phyloP scores from a whole-genome alignment of 345 rosid genomes.

The Acer yangbiense region DNA sequence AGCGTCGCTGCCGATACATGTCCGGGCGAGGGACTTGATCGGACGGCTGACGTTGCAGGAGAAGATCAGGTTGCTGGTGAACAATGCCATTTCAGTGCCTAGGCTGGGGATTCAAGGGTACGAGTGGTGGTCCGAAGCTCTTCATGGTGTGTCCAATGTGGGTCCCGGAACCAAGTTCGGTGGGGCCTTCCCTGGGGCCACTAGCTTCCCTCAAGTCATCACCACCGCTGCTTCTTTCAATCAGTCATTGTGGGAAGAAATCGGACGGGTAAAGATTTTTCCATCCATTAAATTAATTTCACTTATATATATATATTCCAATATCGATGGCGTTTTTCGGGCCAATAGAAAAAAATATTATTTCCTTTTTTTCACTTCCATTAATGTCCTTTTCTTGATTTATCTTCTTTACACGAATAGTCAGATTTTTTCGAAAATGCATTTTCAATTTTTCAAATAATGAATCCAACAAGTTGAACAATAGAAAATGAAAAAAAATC shows the following conservation, averaged over 20 bases:
- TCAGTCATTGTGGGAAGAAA: slow-evolving; percentile 77
- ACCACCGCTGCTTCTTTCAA: slow-evolving; percentile 93
- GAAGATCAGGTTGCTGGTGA: slow-evolving; percentile 74
- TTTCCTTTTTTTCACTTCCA: too few relatives aligned
- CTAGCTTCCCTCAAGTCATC: slow-evolving; percentile 97
- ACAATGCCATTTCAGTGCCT: slow-evolving; percentile 77
- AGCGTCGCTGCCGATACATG: slow-evolving; percentile 49
- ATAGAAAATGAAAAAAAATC: too few relatives aligned
- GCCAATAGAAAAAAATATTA: too few relatives aligned
- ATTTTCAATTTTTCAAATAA: too few relatives aligned
- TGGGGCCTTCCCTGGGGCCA: slow-evolving; percentile 72
- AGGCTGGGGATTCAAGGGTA: slow-evolving; percentile 83
- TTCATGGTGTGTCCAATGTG: slow-evolving; percentile 80
- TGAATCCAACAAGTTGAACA: too few relatives aligned
- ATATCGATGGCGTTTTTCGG: too few relatives aligned
- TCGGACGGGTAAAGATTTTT: slow-evolving; percentile 65
- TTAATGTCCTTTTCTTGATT: background rate
- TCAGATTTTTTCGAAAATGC: too few relatives aligned
- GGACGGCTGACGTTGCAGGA: slow-evolving; percentile 80
- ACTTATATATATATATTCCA: too few relatives aligned
- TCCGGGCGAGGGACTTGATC: slow-evolving; percentile 74
- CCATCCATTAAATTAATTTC: background rate
- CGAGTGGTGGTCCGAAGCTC: slow-evolving; percentile 99
- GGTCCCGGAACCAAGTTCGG: slow-evolving; percentile 79
- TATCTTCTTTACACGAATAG: too few relatives aligned